Evolutionary conservation across 768 basidiomycete genomes (phyloP), one percentile per base, ranked within the genome.

Genomic region (Cyathus striatus): DNA sequence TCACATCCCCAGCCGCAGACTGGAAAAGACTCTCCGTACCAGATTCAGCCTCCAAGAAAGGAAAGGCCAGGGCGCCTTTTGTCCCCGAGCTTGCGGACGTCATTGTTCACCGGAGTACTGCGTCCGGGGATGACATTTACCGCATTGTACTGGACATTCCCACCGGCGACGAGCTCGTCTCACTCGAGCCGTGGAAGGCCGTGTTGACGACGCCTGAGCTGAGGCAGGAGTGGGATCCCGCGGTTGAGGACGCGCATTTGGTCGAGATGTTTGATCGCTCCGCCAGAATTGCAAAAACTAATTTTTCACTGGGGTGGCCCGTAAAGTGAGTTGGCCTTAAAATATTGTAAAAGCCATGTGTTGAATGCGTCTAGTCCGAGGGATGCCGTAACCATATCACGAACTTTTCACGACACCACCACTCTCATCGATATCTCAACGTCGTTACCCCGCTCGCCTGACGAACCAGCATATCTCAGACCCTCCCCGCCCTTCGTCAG

Each of bases 241-340:
- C 93, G 26, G 95, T 96, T 14, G 89, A 94, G 50, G 78, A 81
- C 36, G 82, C 91, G 1, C 79, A 80, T 50, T 65, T 91, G 13
- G 65, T 97, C 30, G 93, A 97, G 63, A 72, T 90, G 65, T 78
- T 95, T 44, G 94, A 96, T 62, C 79, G 80, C 30, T 76, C 77
- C 48, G 95, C 91, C 6, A 71, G 92, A 46, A 86, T 99, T 55
- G 76, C 78, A 17, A 91, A 89, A 68, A 96, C 92, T 0, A 89
- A 91, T 49, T 97, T 90, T 59, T 83, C 83, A 5, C 65, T 99
- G 7, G 95, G 95, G 1, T 99, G 95, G 95, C 95, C 95, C 44
- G 93, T 92, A 44, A 93, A 86, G 93, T 95, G 57, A 55, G 90
- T 75, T 27, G 24, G 34, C 3, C 30, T 18, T 24, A 33, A 4